A percentile compares a stretch with the other conserved stretches of the same genome.
These are phyloP conservation scores for Urostyla sp. DNA, from an alignment of 73 alveolate species.

Conservation along the genomic window DNA sequence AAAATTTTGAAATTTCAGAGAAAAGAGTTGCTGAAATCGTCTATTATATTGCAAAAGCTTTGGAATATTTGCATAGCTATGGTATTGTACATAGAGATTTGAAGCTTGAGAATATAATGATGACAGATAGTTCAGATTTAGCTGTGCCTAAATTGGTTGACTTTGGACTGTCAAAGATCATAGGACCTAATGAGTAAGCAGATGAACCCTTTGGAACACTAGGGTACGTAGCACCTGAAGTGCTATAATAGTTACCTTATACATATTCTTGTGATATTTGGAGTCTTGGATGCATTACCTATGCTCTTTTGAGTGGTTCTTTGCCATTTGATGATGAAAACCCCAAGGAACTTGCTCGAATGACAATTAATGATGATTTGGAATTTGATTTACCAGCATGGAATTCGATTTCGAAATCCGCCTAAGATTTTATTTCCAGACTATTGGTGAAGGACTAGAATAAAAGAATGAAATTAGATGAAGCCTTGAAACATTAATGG, in stretches of 20 bases:
- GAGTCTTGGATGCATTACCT: constrained; percentile 52
- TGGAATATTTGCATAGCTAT: constrained; percentile 71
- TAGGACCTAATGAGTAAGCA: constrained; percentile 35
- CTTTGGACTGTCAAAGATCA: constrained; percentile 66
- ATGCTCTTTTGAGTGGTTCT: constrained; percentile 38
- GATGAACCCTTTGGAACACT: constrained; percentile 68
- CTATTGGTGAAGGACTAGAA: constrained; percentile 18
- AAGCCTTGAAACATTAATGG: constrained; percentile 55
- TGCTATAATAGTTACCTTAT: constrained; percentile 42
- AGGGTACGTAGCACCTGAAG: constrained; percentile 78
- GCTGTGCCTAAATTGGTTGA: constrained; percentile 56
- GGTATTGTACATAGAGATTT: constrained; percentile 84
- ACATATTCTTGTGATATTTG: constrained; percentile 54
- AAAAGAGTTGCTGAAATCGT: constrained; percentile 59
- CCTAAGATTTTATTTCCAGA: constrained; percentile 46
- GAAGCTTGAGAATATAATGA: constrained; percentile 75
- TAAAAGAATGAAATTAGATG: constrained; percentile 33
- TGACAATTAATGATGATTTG: constrained; percentile 37
- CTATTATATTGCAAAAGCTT: constrained; percentile 61
- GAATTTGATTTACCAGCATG: constrained; percentile 45
- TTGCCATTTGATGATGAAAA: constrained; percentile 49
- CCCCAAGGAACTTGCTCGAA: constrained; percentile 19
- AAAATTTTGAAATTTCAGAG: constrained; percentile 75
- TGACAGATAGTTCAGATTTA: constrained; percentile 53
- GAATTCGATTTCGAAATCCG: constrained; percentile 15